phyloP scores from a whole-genome alignment of 2,329 filamentous ascomycete genomes.

The Pseudogymnoascus sp. region DNA sequence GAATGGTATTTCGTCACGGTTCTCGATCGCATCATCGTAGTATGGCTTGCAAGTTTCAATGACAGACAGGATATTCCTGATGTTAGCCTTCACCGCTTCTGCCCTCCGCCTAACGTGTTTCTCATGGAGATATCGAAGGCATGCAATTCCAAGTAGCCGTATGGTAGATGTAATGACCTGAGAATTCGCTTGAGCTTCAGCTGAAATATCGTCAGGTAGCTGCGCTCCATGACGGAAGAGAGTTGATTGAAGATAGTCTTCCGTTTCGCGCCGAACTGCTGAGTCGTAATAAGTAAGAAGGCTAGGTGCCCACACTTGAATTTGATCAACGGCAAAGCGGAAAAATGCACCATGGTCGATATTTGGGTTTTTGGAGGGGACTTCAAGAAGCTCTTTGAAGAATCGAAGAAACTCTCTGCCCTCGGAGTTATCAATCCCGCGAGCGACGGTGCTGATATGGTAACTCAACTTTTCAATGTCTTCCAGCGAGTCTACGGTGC shows the following conservation, averaged over 20 bases:
- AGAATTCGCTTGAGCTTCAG: constrained; percentile 20
- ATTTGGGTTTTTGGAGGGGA: constrained; percentile 13
- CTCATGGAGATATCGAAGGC: constrained; percentile 25
- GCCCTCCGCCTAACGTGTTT: constrained; percentile 21
- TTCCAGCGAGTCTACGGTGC: constrained; percentile 19
- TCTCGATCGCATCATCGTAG: constrained; percentile 19
- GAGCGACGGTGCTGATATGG: constrained; percentile 19
- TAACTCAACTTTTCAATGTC: constrained; percentile 17
- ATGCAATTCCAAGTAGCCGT: constrained; percentile 22
- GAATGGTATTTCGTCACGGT: constrained; percentile 12
- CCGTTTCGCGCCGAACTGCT: constrained; percentile 35
- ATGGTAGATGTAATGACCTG: constrained; percentile 14
- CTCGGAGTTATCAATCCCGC: constrained; percentile 22
- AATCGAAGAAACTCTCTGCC: constrained; percentile 26
- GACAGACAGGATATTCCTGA: constrained; percentile 21
- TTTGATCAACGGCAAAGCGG: constrained; percentile 31
- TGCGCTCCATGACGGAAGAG: constrained; percentile 28
- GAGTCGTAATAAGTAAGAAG: constrained; percentile 42
- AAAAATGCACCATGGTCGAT: constrained; percentile 32
- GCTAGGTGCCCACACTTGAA: constrained; percentile 41
- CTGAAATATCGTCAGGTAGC: not conserved
- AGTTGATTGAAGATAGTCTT: constrained; percentile 33
- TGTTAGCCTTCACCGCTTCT: constrained; percentile 21
- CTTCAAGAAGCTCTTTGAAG: constrained; percentile 22
- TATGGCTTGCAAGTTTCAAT: constrained; percentile 19